Evolutionary conservation across 148 eudicot species (phyloP), one percentile per base, ranked within the genome.

Genomic region (Pouteria glomerata): DNA sequence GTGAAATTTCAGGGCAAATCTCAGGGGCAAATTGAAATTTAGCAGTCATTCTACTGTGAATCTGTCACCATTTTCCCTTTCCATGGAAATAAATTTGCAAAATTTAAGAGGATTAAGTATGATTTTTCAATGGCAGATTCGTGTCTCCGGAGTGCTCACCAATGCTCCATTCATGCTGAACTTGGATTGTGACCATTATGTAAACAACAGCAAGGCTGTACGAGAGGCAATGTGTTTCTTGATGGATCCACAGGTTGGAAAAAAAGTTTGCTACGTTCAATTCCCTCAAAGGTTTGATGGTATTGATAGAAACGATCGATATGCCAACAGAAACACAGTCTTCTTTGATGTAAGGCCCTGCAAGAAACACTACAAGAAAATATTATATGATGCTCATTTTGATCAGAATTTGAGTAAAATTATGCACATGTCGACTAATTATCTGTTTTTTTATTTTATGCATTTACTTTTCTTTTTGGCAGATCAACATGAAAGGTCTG

Each of bases 221-320:
- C 76, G 80, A 71, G 90, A 87, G 72, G 88, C 90, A 10, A 87
- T 87, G 85, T 87, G 90, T 69, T 87, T 87, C 58, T 66, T 87
- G 88, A 82, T 84, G 88, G 90, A 87, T 68, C 90, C 88, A 18
- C 76, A 72, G 65, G 80, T 79, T 18, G 90, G 90, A 29, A 85
- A 87, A 45, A 74, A 80, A 53, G 78, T 78, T 1, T 84, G 88
- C 58, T 87, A 87, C 70, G 90, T 87, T 35, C 90, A 87, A 69
- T 87, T 87, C 63, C 90, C 90, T 47, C 90, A 84, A 69, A 78
- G 88, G 64, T 87, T 87, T 63, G 88, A 87, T 63, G 90, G 88
- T 26, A 87, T 86, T 48, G 90, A 87, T 68, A 71, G 50, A 45
- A 73, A 81, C 14, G 88, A 87, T 80, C 77, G 90, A 78, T 87